Evolutionary conservation across 140 eudicot genomes (phyloP).

Genomic region (Bidens hawaiensis): DNA sequence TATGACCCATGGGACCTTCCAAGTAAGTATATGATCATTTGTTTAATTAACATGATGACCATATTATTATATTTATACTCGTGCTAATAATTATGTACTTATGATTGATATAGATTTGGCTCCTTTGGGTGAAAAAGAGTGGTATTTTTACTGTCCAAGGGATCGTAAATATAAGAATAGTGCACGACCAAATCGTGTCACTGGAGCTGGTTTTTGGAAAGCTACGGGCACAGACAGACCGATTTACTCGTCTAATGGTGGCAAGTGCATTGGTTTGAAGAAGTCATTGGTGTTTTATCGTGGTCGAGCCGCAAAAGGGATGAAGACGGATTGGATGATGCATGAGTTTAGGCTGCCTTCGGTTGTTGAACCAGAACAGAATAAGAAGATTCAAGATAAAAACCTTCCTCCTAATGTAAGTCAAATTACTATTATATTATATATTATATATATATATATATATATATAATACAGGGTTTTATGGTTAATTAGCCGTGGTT

Average conservation of each 20-base stretch:
- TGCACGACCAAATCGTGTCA: slow-evolving; percentile 85
- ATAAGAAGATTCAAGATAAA: slow-evolving; percentile 53
- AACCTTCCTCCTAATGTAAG: slow-evolving; percentile 56
- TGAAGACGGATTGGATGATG: slow-evolving; percentile 98
- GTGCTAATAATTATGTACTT: not conserved
- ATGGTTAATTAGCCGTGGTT: too few species aligned
- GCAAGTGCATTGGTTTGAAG: slow-evolving; percentile 82
- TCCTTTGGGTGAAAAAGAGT: slow-evolving; percentile 83
- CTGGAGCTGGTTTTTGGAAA: slow-evolving; percentile 92
- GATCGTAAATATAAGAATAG: slow-evolving; percentile 90
- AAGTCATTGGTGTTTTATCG: slow-evolving; percentile 88
- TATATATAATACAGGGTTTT: too few species aligned
- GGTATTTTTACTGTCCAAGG: slow-evolving; percentile 97
- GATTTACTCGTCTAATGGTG: slow-evolving; percentile 65
- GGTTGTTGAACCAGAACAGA: slow-evolving; percentile 25
- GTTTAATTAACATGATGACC: not conserved
- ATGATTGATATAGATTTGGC: slow-evolving; percentile 50
- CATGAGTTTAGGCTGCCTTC: slow-evolving; percentile 87
- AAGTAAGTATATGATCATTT: slow-evolving; percentile 44
- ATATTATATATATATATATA: not conserved
- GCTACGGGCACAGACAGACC: slow-evolving; percentile 99
- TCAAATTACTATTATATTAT: not conserved
- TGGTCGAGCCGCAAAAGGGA: slow-evolving; percentile 92
- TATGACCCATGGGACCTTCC: slow-evolving; percentile 99
- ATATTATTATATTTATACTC: not conserved